A percentile compares a stretch with the other conserved stretches of the same genome.
These are phyloP conservation scores for Cladochytrium replicatum DNA, from an alignment of 192 early-diverging fungal genomes.

Conservation along the genomic window DNA sequence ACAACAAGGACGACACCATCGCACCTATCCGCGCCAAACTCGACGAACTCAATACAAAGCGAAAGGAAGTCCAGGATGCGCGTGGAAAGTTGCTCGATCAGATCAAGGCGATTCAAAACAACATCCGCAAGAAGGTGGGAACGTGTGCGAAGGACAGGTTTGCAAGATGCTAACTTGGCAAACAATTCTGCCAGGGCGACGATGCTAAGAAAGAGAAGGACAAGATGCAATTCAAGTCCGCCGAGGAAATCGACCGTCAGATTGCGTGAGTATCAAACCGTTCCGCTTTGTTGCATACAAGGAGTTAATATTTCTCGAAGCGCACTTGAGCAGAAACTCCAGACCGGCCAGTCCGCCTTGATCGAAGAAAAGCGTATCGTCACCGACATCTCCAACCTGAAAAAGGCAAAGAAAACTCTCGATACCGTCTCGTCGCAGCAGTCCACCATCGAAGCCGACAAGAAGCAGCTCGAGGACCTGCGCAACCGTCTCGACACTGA, in stretches of 20 bases:
- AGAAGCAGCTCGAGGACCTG: conserved; percentile 49
- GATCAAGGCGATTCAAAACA: conserved; percentile 58
- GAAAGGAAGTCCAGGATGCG: conserved; percentile 55
- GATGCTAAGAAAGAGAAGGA: conserved; percentile 65
- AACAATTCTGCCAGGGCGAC: conserved; percentile 33
- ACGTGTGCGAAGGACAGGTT: background rate
- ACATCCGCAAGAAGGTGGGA: conserved; percentile 69
- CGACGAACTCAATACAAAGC: conserved; percentile 60
- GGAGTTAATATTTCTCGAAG: conserved; percentile 18
- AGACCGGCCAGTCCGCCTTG: conserved; percentile 63
- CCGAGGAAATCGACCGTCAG: conserved; percentile 65
- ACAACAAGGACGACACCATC: conserved; percentile 52
- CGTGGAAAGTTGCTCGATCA: conserved; percentile 63
- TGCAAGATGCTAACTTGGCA: background rate
- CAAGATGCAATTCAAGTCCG: conserved; percentile 70
- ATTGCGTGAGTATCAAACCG: conserved; percentile 45
- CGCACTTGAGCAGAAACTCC: conserved; percentile 66
- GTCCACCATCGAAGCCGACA: conserved; percentile 48
- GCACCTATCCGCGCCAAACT: conserved; percentile 50
- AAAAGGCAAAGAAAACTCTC: conserved; percentile 63
- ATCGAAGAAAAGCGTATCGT: conserved; percentile 82
- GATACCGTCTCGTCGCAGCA: conserved; percentile 27
- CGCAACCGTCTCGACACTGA: conserved; percentile 38
- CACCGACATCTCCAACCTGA: conserved; percentile 69
- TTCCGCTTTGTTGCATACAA: background rate